Conservation (phyloP, 2,329 filamentous ascomycete species). For the Apiospora koreana region DNA sequence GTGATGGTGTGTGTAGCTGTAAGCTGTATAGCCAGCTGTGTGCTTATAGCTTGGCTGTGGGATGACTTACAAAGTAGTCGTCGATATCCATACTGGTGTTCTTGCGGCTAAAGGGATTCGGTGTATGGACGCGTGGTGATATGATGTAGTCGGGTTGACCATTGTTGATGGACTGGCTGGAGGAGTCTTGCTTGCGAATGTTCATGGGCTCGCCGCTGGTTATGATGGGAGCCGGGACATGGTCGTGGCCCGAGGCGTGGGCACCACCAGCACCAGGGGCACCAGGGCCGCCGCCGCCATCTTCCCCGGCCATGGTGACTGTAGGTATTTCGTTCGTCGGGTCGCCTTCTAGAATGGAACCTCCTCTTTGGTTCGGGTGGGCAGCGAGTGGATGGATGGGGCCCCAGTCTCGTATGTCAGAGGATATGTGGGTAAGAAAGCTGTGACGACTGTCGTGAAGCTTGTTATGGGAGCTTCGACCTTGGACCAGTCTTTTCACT, state of each 20-base stretch:
- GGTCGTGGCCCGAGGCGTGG: not conserved
- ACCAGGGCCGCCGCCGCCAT: not conserved
- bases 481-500: not conserved
- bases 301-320: not conserved
- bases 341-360: not conserved
- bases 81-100: constrained; percentile 40
- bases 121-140: constrained; percentile 19
- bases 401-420: constrained; percentile 55
- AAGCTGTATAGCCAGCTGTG: constrained; percentile 32
- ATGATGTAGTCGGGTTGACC: not conserved
- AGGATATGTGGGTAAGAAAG: constrained; percentile 67
- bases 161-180: not conserved
- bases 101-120: constrained; percentile 34
- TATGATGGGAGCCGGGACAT: not conserved
- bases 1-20: too few relatives aligned
- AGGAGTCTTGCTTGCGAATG: not conserved
- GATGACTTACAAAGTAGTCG: constrained; percentile 45
- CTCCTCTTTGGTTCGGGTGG: not conserved
- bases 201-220: not conserved
- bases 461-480: not conserved
- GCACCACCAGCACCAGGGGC: not conserved
- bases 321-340: not conserved
- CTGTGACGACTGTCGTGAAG: not conserved
- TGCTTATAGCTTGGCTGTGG: constrained; percentile 86
- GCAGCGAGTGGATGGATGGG: not conserved